A percentile compares a stretch with the other conserved stretches of the same genome.
phyloP scores from a whole-genome alignment of 148 eudicot species.

The Linanthus parryae region DNA sequence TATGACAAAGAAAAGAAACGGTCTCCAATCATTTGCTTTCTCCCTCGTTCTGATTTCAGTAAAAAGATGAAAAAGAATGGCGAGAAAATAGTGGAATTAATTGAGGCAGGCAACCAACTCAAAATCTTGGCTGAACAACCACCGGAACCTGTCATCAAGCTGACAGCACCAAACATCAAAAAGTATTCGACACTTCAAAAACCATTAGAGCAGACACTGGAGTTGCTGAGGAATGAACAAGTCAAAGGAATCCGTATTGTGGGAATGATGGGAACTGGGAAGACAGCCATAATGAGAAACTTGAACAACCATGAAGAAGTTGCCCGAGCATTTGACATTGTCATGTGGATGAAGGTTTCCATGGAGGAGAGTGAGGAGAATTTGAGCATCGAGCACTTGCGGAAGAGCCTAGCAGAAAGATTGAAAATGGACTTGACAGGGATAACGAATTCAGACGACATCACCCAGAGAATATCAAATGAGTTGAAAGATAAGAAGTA shows the following conservation, averaged over 20 bases:
- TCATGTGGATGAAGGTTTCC: conserved; percentile 13
- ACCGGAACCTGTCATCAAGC: neutral
- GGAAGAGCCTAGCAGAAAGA: neutral
- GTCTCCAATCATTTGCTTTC: neutral
- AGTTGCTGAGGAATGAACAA: neutral
- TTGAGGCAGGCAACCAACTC: neutral
- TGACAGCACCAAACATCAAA: neutral
- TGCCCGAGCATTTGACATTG: conserved; percentile 4
- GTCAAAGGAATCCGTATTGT: conserved; percentile 1
- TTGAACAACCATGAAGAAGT: conserved; percentile 16
- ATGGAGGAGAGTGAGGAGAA: conserved; percentile 2
- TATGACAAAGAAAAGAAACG: neutral
- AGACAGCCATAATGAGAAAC: conserved; percentile 10
- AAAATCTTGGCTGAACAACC: neutral
- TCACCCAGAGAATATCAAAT: neutral
- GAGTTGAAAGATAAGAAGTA: conserved; percentile 8
- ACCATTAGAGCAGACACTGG: conserved; percentile 5
- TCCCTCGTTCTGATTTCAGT: neutral
- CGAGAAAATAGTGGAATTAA: neutral
- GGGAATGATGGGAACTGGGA: conserved; percentile 9
- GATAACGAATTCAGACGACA: neutral
- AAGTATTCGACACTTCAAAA: neutral
- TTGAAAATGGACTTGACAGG: neutral
- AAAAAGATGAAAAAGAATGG: neutral
- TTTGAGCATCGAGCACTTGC: conserved; percentile 4